phyloP scores from a whole-genome alignment of 2,329 filamentous ascomycete genomes.

The Fusarium hainanense region DNA sequence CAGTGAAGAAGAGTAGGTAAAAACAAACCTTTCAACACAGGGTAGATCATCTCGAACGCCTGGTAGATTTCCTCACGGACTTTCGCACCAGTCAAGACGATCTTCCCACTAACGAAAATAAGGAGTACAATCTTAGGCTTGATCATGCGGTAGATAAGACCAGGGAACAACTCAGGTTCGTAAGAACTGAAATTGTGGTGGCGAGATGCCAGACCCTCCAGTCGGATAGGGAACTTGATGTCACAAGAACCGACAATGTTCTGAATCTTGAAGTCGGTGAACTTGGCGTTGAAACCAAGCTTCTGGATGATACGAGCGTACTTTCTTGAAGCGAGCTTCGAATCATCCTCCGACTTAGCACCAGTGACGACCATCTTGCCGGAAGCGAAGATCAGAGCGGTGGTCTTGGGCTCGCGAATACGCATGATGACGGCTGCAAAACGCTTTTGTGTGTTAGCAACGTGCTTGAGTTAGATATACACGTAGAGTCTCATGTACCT shows the following conservation, averaged over 20 bases:
- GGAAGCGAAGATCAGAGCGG: constrained; percentile 95
- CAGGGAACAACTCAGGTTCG: constrained; percentile 97
- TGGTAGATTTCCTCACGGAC: constrained; percentile 98
- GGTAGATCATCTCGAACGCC: constrained; percentile 97
- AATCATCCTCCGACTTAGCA: constrained; percentile 97
- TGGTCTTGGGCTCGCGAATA: constrained; percentile 98
- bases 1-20: constrained; percentile 15
- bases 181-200: constrained; percentile 99
- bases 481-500: constrained; percentile 71
- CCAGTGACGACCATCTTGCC: constrained; percentile 99
- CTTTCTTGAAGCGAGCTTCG: constrained; percentile 95
- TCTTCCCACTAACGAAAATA: constrained; percentile 98
- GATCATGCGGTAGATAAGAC: constrained; percentile 99
- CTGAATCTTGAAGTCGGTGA: constrained; percentile 99
- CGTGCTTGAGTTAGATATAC: constrained; percentile 6
- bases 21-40: constrained; percentile 83
- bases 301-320: constrained; percentile 99
- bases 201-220: constrained; percentile 94
- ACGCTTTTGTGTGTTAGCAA: constrained; percentile 71
- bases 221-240: constrained; percentile 98
- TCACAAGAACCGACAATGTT: constrained; percentile 99
- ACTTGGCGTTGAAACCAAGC: constrained; percentile 99
- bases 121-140: constrained; percentile 98
- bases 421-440: constrained; percentile 99
- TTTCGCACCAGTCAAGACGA: constrained; percentile 96